phyloP scores from a whole-genome alignment of 2,329 filamentous ascomycete species.

The Aspergillus udagawae region DNA sequence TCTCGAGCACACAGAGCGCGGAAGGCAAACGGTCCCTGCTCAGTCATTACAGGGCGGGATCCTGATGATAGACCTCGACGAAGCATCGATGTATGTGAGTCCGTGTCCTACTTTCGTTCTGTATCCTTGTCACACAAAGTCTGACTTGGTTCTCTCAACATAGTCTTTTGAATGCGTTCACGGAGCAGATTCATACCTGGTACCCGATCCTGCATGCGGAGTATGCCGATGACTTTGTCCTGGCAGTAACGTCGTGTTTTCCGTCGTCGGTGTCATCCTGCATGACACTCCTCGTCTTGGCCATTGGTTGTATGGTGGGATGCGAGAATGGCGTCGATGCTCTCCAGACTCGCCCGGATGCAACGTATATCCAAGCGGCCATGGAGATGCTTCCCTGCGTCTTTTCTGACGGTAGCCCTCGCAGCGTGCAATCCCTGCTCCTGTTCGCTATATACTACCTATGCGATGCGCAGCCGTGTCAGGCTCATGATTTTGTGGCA shows the following conservation, averaged over 20 bases:
- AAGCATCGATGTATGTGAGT: too few relatives aligned
- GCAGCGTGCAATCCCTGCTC: background rate
- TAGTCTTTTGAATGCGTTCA: too few relatives aligned
- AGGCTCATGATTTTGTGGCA: conserved; percentile 6
- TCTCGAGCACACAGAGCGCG: too few relatives aligned
- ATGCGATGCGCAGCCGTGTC: conserved; percentile 2
- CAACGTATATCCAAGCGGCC: background rate
- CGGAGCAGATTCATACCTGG: conserved; percentile 7
- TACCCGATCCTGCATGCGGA: conserved; percentile 5
- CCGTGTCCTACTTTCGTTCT: background rate
- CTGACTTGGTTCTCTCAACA: too few relatives aligned
- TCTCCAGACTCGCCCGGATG: background rate
- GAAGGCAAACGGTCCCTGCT: too few relatives aligned
- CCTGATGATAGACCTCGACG: too few relatives aligned
- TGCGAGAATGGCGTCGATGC: too few relatives aligned
- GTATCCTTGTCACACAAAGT: background rate
- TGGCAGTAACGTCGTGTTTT: background rate
- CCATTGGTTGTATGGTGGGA: background rate
- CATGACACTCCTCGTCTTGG: conserved; percentile 1
- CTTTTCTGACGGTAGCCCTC: background rate
- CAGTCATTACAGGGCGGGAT: too few relatives aligned
- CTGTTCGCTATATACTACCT: conserved; percentile 5
- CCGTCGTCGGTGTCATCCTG: background rate
- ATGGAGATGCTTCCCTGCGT: conserved; percentile 3
- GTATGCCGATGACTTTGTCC: conserved; percentile 4